phyloP scores from a whole-genome alignment of 139 green algal species.

The Picochlorum costavermella region DNA sequence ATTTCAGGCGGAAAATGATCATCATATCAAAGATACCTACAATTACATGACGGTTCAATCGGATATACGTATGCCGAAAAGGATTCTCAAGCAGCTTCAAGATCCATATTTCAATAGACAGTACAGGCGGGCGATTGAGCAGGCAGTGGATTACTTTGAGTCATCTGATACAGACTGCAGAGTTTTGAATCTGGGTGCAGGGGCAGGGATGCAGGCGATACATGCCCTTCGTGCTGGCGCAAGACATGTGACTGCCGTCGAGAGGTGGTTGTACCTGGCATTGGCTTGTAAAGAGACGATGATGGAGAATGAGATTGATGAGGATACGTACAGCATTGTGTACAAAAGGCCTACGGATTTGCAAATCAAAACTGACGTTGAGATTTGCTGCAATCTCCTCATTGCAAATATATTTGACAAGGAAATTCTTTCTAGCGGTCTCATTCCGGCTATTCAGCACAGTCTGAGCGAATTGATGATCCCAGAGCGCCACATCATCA shows the following conservation, averaged over 20 bases:
- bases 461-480: conserved; percentile 38
- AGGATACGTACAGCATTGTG: conserved; percentile 35
- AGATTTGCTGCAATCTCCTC: conserved; percentile 54
- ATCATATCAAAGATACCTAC: conserved; percentile 73
- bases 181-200: conserved; percentile 52
- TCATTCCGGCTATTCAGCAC: conserved; percentile 50
- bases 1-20: conserved; percentile 71
- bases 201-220: conserved; percentile 51
- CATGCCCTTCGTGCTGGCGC: conserved; percentile 58
- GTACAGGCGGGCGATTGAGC: conserved; percentile 30
- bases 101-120: conserved; percentile 30
- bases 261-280: conserved; percentile 74
- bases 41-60: conserved; percentile 78
- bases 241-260: conserved; percentile 58
- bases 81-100: conserved; percentile 36
- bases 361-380: conserved; percentile 45
- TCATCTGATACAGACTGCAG: conserved; percentile 46
- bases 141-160: conserved; percentile 15
- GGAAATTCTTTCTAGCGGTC: conserved; percentile 49
- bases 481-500: conserved; percentile 37
- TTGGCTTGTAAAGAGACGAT: conserved; percentile 53
- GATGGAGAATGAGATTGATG: conserved; percentile 32
- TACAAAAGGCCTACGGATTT: conserved; percentile 70
- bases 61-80: conserved; percentile 47
- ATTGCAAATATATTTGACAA: conserved; percentile 67